phyloP scores from a whole-genome alignment of 1,139 yeast species.

The Pichia sp. region DNA sequence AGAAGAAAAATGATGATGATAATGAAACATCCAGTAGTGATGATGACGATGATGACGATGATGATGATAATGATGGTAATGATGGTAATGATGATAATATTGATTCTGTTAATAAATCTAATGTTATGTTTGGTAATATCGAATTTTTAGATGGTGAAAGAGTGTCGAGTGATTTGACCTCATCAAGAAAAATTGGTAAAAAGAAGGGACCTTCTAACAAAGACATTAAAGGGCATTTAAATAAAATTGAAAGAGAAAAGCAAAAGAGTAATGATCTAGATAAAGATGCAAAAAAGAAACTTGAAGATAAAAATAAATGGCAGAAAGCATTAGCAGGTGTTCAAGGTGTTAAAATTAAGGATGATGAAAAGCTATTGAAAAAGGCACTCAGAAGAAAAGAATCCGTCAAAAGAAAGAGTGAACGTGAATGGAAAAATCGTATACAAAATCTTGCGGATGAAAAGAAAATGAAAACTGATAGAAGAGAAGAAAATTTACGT shows the following conservation, averaged over 20 bases:
- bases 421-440: conserved; percentile 82
- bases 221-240: conserved; percentile 79
- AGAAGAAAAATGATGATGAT: conserved; percentile 37
- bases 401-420: conserved; percentile 71
- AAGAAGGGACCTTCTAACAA: conserved; percentile 81
- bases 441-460: conserved; percentile 70
- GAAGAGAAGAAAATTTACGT: conserved; percentile 84
- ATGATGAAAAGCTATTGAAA: conserved; percentile 80
- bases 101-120: conserved; percentile 15
- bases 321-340: conserved; percentile 75
- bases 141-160: conserved; percentile 76
- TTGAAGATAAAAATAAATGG: conserved; percentile 78
- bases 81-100: background rate
- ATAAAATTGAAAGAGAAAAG: conserved; percentile 67
- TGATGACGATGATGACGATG: background rate
- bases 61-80: background rate
- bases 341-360: conserved; percentile 82
- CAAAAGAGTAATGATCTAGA: conserved; percentile 54
- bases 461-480: conserved; percentile 66
- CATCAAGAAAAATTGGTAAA: conserved; percentile 51
- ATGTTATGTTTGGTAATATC: conserved; percentile 73
- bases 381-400: conserved; percentile 83
- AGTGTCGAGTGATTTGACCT: conserved; percentile 68
- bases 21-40: conserved; percentile 17
- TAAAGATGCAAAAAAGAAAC: conserved; percentile 54